phyloP scores from a whole-genome alignment of 2,329 filamentous ascomycete genomes.

The Pseudogymnoascus sp. region DNA sequence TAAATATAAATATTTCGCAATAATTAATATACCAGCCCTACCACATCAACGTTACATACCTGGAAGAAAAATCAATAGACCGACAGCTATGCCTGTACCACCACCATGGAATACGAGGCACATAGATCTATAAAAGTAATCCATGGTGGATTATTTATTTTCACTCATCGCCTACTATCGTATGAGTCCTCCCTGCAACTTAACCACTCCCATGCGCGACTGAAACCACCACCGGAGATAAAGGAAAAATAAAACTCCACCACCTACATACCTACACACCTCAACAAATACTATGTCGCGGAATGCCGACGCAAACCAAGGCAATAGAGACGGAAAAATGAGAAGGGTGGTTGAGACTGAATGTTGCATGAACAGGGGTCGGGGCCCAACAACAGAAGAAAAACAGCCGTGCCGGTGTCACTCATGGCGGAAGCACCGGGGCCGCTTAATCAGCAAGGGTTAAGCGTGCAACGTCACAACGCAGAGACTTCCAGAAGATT shows the following conservation, averaged over 20 bases:
- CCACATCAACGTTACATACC: neutral
- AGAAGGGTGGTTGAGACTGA: neutral
- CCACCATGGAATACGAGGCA: neutral
- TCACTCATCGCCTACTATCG: neutral
- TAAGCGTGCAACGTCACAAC: neutral
- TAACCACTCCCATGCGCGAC: neutral
- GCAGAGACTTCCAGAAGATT: neutral
- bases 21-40: neutral
- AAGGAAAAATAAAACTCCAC: neutral
- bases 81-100: neutral
- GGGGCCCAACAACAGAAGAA: neutral
- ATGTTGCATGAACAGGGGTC: neutral
- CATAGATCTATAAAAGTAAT: neutral
- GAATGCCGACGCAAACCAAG: neutral
- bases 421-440: neutral
- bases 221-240: neutral
- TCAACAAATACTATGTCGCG: neutral
- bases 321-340: constrained; percentile 4
- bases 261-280: neutral
- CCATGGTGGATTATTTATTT: neutral
- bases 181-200: neutral
- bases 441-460: neutral
- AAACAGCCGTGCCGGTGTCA: neutral
- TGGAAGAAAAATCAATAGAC: neutral
- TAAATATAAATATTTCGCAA: neutral